phyloP scores from a whole-genome alignment of 106 monocot genomes.

The Xerophyta viscosa region DNA sequence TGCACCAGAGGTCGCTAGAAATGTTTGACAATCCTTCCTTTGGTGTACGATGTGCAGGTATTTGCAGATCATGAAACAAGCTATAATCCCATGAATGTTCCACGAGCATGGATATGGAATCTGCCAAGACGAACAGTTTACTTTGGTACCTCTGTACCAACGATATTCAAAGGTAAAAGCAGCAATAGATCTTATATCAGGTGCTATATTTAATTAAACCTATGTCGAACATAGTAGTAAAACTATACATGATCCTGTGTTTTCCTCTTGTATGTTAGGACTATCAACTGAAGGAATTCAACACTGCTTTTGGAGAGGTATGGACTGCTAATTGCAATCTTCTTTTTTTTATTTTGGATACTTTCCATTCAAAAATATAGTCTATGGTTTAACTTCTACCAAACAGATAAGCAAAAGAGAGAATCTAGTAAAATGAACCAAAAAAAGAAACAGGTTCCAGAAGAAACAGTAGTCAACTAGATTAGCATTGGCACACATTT shows the following conservation, averaged over 20 bases:
- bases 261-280: constrained; percentile 19
- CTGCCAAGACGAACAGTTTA: constrained; percentile 73
- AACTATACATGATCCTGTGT: no score
- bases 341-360: background rate
- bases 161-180: constrained; percentile 57
- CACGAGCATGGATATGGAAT: constrained; percentile 57
- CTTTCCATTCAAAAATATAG: background rate
- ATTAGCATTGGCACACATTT: no score
- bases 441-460: no score
- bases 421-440: no score
- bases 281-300: constrained; percentile 59
- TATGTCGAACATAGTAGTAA: no score
- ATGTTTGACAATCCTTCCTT: background rate
- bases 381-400: no score
- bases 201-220: no score
- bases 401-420: no score
- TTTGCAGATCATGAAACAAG: constrained; percentile 74
- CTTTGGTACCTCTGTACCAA: constrained; percentile 62
- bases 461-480: no score
- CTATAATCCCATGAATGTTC: constrained; percentile 34
- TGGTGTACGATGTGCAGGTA: constrained; percentile 32
- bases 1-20: no score
- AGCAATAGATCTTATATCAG: background rate
- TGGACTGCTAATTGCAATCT: background rate
- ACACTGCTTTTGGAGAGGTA: constrained; percentile 86